These are phyloP conservation scores for Royoungia palumana DNA, from an alignment of 768 basidiomycete genomes.

Conservation along the genomic window DNA sequence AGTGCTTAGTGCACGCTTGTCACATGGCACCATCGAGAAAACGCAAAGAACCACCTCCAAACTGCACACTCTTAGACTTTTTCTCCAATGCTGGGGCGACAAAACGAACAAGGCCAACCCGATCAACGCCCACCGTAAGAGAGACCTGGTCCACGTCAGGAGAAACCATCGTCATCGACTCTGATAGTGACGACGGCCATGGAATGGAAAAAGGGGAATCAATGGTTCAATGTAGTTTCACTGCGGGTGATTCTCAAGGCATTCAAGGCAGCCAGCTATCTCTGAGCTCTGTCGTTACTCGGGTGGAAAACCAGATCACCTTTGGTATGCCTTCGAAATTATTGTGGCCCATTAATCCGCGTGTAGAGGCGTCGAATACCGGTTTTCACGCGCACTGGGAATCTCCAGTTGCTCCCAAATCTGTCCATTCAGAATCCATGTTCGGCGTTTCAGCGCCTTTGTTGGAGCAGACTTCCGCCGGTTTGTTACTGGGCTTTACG, in stretches of 20 bases:
- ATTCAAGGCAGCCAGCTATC: background rate
- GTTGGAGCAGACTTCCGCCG: background rate
- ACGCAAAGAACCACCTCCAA: constrained; percentile 29
- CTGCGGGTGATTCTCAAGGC: too few relatives aligned
- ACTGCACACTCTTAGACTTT: constrained; percentile 46
- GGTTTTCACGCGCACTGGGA: background rate
- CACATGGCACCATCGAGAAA: constrained; percentile 39
- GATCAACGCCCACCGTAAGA: background rate
- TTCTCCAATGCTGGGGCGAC: constrained; percentile 32
- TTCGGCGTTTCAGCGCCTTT: constrained; percentile 22
- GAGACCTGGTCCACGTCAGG: constrained; percentile 5
- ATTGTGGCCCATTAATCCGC: constrained; percentile 7
- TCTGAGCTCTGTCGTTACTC: background rate
- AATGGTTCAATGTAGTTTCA: background rate
- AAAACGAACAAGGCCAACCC: constrained; percentile 20
- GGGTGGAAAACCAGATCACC: background rate
- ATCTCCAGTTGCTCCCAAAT: background rate
- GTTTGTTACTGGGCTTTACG: constrained; percentile 11
- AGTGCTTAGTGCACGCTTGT: background rate
- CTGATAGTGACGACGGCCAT: constrained; percentile 46
- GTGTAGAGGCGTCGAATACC: background rate
- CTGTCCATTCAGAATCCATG: constrained; percentile 2
- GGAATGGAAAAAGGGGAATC: background rate
- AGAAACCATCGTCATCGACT: constrained; percentile 62
- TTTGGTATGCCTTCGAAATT: constrained; percentile 30